Base-by-base conservation (phyloP, 139 green algal species). In the Haematococcus lacustris region DNA sequence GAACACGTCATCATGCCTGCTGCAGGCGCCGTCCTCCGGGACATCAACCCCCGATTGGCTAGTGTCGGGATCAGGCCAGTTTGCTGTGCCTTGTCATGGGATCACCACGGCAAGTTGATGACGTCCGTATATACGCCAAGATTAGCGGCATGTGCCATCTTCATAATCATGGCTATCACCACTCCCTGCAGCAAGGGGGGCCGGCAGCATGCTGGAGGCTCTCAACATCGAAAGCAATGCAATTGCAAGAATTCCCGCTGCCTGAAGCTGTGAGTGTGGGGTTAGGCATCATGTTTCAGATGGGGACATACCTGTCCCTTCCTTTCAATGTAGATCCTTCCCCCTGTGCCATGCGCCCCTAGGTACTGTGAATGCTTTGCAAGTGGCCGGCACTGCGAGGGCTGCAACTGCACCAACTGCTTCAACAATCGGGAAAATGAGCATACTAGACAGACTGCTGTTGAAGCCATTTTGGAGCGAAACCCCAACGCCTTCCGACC, bases 231-330 rank as follows among this genome's bases (percentile, higher is more conserved):
- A n/a, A 94, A 95, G 81, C 81, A 85, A 35, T 97, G 91, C 88
- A 97, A 96, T 78, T 97, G 91, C 89, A 95, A 95, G 78, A 96
- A 97, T 80, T 96, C 89, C 2, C 71, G 85, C 1, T 97, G 91
- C 81, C 83, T 97, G 1, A 97, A 97, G 74, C 82, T 97, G 87
- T 95, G 51, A 86, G 87, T 81, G n/a, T n/a, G n/a, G n/a, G n/a
- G n/a, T n/a, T n/a, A n/a, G 23, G 6, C 6, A 5, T n/a, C 68
- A 66, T 66, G 17, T 37, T 13, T 66, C 59, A 66, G 17, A 38
- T 66, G 59, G 59, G 59, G 17, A 7, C 13, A 66, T 33, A 66
- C 59, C 17, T 6, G 34, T 43, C 43, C 65, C 26, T 21, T 28
- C 9, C 9, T 73, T 73, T 73, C 5, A 26, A 26, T 28, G 5